Evolutionary conservation across 108 stramenopile genomes (phyloP).

Genomic region (Heterococcus sp.): DNA sequence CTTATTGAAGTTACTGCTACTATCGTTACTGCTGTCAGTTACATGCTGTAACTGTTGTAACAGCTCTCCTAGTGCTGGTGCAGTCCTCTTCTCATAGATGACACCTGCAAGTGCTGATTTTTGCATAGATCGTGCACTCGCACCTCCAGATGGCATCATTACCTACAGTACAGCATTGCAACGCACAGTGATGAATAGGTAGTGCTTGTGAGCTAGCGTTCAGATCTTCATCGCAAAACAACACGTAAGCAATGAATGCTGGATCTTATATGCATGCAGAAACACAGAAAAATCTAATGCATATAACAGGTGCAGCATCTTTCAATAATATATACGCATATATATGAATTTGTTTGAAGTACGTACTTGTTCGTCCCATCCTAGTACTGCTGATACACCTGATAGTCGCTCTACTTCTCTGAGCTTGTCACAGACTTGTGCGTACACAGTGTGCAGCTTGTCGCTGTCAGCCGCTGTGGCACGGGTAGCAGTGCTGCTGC

Average conservation of each 20-base stretch:
- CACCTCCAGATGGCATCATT: conserved; percentile 53
- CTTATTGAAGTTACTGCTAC: background rate
- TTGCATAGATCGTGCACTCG: conserved; percentile 37
- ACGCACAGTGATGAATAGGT: background rate
- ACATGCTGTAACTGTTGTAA: conserved; percentile 2
- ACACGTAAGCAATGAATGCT: background rate
- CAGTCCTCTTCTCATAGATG: conserved; percentile 50
- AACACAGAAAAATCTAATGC: background rate
- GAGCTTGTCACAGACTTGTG: conserved; percentile 21
- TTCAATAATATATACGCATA: background rate
- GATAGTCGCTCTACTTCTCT: conserved; percentile 22
- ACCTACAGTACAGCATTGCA: conserved; percentile 7
- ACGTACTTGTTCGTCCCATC: conserved; percentile 37
- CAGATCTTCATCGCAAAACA: background rate
- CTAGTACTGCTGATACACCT: conserved; percentile 19
- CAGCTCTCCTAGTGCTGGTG: conserved; percentile 15
- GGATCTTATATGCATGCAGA: background rate
- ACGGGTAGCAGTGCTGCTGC: no score
- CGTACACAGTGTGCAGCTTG: no score
- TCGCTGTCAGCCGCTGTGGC: no score
- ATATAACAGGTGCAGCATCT: background rate
- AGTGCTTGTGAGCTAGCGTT: background rate
- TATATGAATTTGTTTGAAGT: background rate
- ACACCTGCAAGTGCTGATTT: conserved; percentile 50
- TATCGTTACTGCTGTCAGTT: background rate